These are phyloP conservation scores for Plantago coronopus DNA, from an alignment of 305 asterid genomes.

Conservation along the genomic window DNA sequence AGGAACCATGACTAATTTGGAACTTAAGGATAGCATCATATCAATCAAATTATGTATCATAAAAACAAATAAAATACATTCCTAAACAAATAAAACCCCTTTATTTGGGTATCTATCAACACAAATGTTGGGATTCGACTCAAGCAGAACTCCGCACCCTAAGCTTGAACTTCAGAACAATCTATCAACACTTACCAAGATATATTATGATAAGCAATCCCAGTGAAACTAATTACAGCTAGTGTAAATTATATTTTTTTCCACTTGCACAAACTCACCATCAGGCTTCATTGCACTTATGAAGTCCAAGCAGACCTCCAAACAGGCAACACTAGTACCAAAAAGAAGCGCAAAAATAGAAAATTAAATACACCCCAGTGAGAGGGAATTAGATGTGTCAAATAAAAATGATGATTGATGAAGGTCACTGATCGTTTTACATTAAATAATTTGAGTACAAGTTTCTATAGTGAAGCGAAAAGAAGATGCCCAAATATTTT, in stretches of 20 bases:
- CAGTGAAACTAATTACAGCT: not conserved
- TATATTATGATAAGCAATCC: not conserved
- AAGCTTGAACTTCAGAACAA: not conserved
- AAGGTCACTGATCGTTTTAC: no score
- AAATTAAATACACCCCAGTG: not conserved
- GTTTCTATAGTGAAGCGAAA: no score
- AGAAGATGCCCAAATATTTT: no score
- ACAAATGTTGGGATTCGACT: not conserved
- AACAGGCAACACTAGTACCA: not conserved
- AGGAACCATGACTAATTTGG: not conserved
- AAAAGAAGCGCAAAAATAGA: not conserved
- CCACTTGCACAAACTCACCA: slow-evolving; percentile 1
- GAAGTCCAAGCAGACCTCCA: not conserved
- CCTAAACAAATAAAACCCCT: no score
- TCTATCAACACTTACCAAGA: not conserved
- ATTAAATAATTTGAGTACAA: no score
- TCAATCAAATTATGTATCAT: not conserved
- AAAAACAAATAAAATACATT: not conserved
- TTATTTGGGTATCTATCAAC: not conserved
- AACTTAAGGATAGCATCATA: not conserved
- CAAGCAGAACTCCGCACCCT: not conserved
- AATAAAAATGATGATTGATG: no score
- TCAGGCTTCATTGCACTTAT: not conserved
- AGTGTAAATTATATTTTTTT: slow-evolving; percentile 7
- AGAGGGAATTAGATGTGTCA: no score